Evolutionary conservation across 2,329 filamentous ascomycete species (phyloP), one percentile per base, ranked within the genome.

Genomic region (Chrysoporthe puriensis): DNA sequence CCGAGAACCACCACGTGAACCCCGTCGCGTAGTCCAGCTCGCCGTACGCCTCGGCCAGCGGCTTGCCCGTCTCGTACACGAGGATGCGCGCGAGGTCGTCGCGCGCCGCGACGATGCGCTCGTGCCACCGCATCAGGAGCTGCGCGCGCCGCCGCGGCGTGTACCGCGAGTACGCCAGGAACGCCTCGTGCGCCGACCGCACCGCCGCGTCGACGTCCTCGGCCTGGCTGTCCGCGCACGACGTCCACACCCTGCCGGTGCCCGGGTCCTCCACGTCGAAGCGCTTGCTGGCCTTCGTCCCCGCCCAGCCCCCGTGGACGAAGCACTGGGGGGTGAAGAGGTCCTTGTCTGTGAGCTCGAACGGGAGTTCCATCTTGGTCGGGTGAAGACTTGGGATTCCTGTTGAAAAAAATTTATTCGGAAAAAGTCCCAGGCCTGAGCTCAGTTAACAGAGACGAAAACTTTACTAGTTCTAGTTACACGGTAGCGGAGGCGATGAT

Each of bases 1-100:
- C 81, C 0, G 83, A 78, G 70, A 88, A 88, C 86, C 86, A 89
- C 77, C 84, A 84, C 1, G 82, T 80, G 72, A 88, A 87, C 0
- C 80, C 78, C 0, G 80, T 73, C 1, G 83, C 84, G 69, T 88
- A 88, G 73, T 87, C 85, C 52, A 89, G 76, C 72, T 89, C 86
- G 5, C 80, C 85, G 5, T 80, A 76, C 0, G 86, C 81, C 72
- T 89, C 86, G 14, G 79, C 74, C 0, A 87, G 76, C 1, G 86
- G 85, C 71, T 88, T 88, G 2, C 87, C 86, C 0, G 85, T 88
- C 74, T 89, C 85, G 69, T 79, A 75, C 2, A 79, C 78, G 1
- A 83, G 66, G 4, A 83, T 73, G 44, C 71, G 76, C 0, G 80
- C 80, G 4, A 83, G 64, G 62, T 83, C 81, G 4, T 77, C 74